These are phyloP conservation scores for Lactarius evosmus DNA, from an alignment of 768 basidiomycete species.

Conservation along the genomic window DNA sequence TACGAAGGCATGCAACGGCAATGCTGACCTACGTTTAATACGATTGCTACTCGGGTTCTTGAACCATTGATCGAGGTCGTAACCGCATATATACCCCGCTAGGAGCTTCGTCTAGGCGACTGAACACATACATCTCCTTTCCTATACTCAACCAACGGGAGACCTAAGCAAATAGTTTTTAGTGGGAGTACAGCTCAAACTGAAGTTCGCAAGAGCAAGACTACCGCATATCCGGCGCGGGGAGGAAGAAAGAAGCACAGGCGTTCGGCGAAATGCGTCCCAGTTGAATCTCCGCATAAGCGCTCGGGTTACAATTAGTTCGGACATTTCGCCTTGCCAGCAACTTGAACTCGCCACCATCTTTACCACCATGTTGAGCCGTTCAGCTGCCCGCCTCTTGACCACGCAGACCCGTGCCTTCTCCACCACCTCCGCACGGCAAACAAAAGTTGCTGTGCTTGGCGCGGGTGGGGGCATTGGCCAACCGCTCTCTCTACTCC, in stretches of 20 bases:
- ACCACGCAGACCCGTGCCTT: constrained; percentile 60
- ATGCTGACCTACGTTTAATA: background rate
- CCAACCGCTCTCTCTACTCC: constrained; percentile 90
- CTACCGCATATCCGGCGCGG: background rate
- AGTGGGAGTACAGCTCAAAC: background rate
- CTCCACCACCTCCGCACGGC: constrained; percentile 67
- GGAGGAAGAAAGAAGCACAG: background rate
- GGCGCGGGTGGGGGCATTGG: constrained; percentile 99
- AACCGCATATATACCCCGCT: background rate
- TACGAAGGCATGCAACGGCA: background rate
- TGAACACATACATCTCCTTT: background rate
- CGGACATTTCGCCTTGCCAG: constrained; percentile 7
- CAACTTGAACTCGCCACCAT: constrained; percentile 1
- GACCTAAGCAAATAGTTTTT: background rate
- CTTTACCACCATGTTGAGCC: constrained; percentile 59
- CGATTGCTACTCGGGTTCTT: background rate
- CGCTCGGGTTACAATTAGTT: background rate
- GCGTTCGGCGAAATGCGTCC: constrained; percentile 7
- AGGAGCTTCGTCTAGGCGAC: background rate
- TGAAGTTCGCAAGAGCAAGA: background rate
- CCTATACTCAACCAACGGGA: background rate
- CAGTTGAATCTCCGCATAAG: constrained; percentile 5
- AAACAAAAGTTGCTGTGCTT: constrained; percentile 91
- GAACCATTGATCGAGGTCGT: background rate
- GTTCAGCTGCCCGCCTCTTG: constrained; percentile 56